Evolutionary conservation across 768 basidiomycete genomes (phyloP), one percentile per base, ranked within the genome.

Genomic region (Lactarius trivialis): DNA sequence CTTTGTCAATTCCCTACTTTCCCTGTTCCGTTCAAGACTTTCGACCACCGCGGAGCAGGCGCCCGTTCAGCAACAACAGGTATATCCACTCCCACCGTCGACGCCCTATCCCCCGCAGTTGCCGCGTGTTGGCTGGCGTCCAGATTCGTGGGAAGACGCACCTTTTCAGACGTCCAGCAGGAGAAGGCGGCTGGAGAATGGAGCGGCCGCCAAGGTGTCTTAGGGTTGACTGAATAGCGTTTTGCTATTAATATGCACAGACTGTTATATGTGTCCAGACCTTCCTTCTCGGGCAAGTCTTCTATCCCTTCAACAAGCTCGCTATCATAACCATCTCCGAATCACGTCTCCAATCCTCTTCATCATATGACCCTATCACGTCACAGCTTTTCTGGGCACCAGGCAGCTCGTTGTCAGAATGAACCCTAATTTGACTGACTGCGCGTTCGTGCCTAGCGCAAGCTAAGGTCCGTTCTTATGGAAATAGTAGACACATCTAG

Each of bases 1-100:
- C 19, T 89, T 92, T 76, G 81, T 91, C 74, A 92, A 92, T 74
- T 76, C 87, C n/a, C 74, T 91, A 57, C 78, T 91, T 58, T 86
- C 86, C 37, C 78, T 91, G 41, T 91, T 89, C 72, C 88, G 90
- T 56, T 77, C 88, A 49, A 81, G 83, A 68, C 81, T 82, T 70
- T 81, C 82, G 37, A 79, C 57, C 12, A 65, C 70, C 73, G 71
- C 76, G 8, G 63, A 65, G 19, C 60, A 65, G 39, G 41, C 50
- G 1, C 52, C 55, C 3, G 39, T 60, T 0, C 65, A 62, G 21
- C 21, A 55, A n/a, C 65, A 62, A 30, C 65, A 54, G n/a, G 62
- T 66, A 11, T 65, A 60, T 33, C 66, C 71, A 15, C 55, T 68
- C 5, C 68, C 70, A 9, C 61, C 68, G 11, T 57, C 64, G 41